Evolutionary conservation across 2,329 filamentous ascomycete genomes (phyloP), one percentile per base, ranked within the genome.

Genomic region (Scedosporium apiospermum): DNA sequence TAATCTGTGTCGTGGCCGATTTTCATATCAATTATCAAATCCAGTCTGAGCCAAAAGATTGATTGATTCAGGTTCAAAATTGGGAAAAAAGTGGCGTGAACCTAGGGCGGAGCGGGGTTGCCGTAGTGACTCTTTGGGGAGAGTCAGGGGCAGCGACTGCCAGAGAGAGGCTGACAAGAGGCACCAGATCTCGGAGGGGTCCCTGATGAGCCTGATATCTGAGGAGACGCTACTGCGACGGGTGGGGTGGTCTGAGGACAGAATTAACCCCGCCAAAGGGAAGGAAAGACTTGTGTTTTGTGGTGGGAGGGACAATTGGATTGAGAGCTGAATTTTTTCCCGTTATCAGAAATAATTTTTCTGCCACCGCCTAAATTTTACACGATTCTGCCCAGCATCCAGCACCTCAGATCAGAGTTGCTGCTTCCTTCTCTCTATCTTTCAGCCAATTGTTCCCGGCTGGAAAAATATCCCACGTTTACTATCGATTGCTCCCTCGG

Each of bases 331-430:
- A 38, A 38, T 38, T 38, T 38, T 38, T 38, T 38, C 34, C 34
- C 34, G 34, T 38, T 62, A 38, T 62, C 34, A 26, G 21, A 3
- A 60, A 34, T 16, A 46, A 42, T 38, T 42, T 62, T 62, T 62
- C 60, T 62, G 60, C 60, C 60, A 62, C 60, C 60, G 60, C 60
- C 60, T 57, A 55, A 55, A 27, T 46, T 59, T 59, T 59, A 12
- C 21, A 18, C n/a, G 2, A 49, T 23, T 23, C 44, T 23, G 44
- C 44, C 44, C 21, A 23, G n/a, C 44, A 49, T 49, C 6, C 2
- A n/a, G 6, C 14, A 57, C 53, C 30, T 57, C 30, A 12, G 34
- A 12, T 57, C 30, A 12, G 34, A 12, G 34, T 14, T 38, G 34
- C 10, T 27, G 16, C 3, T 57, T 27, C 23, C 30, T 57, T 30